Evolutionary conservation across 805 yeast genomes (phyloP), one percentile per base, ranked within the genome.

Genomic region (Metschnikowia reukaufii): DNA sequence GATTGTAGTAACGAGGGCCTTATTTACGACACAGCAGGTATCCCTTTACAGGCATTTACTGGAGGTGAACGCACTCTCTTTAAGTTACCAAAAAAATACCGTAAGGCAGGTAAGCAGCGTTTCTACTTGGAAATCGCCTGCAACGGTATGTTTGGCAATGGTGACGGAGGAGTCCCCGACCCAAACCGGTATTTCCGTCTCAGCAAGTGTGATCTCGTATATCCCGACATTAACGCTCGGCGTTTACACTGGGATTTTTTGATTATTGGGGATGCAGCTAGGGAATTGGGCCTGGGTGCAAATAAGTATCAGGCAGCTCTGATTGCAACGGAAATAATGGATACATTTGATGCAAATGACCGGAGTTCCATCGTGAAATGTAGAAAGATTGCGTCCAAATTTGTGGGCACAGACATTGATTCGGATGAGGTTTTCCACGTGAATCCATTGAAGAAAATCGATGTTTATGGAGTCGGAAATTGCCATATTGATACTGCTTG

Each of bases 401-500:
- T 74, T 58, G 70, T 92, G 43, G 97, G 97, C 36, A 55, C 71
- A 2, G 72, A 81, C 37, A 72, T 81, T 32, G 87, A 90, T 62
- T 73, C 84, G 4, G 78, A 78, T 13, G 74, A 76, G 9, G 97
- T 92, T 1, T 56, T 33, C 43, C 46, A 50, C n/a, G 45, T 35
- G 16, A 46, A 55, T 18, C 56, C 65, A 6, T 74, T 76, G 50
- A 71, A 74, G 23, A 70, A 47, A 44, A 66, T 79, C 48, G 83
- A 84, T 47, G 96, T 91, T 9, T 85, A 73, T 65, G 96, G 88
- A 7, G 77, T 94, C 54, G 99, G 99, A 36, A 88, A 94, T 64
- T 94, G 98, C 64, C 98, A 91, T 65, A 91, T 91, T 57, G 99
- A 92, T 61, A 92, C 98, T 15, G 98, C 98, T 13, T 92, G 99